Evolutionary conservation across 2,329 filamentous ascomycete genomes (phyloP).

Genomic region (Bipolaris sorokiniana): DNA sequence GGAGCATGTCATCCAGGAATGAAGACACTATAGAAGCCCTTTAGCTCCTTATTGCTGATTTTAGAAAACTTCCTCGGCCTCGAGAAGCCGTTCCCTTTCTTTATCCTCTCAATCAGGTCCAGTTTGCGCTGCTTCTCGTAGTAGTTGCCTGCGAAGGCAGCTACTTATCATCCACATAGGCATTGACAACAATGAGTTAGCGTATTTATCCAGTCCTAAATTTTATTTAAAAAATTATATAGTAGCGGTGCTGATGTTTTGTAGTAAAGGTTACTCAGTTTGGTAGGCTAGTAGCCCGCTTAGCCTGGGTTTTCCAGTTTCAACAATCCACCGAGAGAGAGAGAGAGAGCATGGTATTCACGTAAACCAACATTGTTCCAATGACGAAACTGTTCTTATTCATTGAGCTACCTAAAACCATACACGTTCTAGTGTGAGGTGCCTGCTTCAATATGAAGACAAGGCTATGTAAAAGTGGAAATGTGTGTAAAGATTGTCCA

Average conservation of each 20-base stretch:
- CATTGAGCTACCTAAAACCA: neutral
- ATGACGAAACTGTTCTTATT: neutral
- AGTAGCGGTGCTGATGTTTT: no score
- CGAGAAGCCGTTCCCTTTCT: constrained; percentile 53
- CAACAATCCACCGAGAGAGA: no score
- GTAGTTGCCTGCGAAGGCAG: constrained; percentile 56
- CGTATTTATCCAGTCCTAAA: no score
- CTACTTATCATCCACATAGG: no score
- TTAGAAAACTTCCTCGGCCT: constrained; percentile 48
- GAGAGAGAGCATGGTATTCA: neutral
- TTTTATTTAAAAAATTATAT: no score
- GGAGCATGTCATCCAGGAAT: constrained; percentile 57
- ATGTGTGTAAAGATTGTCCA: constrained; percentile 9
- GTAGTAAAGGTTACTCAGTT: no score
- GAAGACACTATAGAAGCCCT: constrained; percentile 51
- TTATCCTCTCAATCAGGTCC: constrained; percentile 54
- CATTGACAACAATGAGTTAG: no score
- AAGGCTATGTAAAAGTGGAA: constrained; percentile 3
- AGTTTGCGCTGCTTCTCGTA: constrained; percentile 52
- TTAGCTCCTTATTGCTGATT: constrained; percentile 51
- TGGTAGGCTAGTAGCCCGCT: no score
- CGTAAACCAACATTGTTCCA: neutral
- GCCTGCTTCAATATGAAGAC: neutral
- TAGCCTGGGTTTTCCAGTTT: no score
- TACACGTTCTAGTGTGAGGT: constrained; percentile 7